These are phyloP conservation scores for Lodderomyces parapsilosis DNA, from an alignment of 1,139 yeast species.

Conservation along the genomic window DNA sequence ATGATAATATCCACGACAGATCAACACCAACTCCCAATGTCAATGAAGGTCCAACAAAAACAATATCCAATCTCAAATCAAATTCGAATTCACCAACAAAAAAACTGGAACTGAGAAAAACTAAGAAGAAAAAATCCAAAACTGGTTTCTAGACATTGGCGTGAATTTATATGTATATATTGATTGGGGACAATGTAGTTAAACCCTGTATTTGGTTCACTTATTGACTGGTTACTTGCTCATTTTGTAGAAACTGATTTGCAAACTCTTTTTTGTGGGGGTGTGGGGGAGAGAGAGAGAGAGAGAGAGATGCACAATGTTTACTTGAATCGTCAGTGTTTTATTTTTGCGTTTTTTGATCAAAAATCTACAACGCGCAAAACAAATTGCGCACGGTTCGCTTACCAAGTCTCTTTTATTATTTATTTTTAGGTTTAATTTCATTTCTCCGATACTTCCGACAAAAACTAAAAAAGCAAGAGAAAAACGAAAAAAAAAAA, in stretches of 20 bases:
- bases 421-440: neutral
- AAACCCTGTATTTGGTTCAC: too few relatives aligned
- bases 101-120: conserved; percentile 8
- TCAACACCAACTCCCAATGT: neutral
- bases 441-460: conserved; percentile 1
- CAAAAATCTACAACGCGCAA: neutral
- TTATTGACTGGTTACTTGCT: too few relatives aligned
- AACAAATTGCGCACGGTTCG: neutral
- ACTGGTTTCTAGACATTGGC: neutral
- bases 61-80: neutral
- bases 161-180: neutral
- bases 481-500: neutral
- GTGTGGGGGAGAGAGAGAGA: too few relatives aligned
- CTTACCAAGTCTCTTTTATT: neutral
- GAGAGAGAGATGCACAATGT: too few relatives aligned
- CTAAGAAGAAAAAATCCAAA: conserved; percentile 4
- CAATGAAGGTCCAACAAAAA: neutral
- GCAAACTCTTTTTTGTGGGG: too few relatives aligned
- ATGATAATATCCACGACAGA: neutral
- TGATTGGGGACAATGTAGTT: too few relatives aligned
- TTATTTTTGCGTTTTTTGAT: too few relatives aligned
- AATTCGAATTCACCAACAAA: conserved; percentile 7
- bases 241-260: too few relatives aligned
- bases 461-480: neutral
- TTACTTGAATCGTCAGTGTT: too few relatives aligned